A percentile compares a stretch with the other conserved stretches of the same genome.
Conservation (phyloP, 768 basidiomycete species). For the Podaxis mareebaensis region DNA sequence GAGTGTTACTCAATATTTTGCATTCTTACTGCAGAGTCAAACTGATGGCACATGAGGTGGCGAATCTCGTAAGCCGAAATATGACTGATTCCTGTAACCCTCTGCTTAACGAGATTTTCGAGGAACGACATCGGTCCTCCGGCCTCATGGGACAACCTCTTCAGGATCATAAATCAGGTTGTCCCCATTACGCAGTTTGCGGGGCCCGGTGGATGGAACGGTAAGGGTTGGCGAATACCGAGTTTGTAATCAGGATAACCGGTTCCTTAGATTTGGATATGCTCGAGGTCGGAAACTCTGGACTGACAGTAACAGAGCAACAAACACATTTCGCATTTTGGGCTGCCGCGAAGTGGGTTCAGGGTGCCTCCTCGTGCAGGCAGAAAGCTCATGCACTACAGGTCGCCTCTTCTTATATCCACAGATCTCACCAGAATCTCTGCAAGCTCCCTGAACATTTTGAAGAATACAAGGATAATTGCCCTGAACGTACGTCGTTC, state of each 20-base stretch:
- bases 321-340: constrained; percentile 54
- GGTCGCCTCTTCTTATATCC: constrained; percentile 45
- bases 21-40: neutral
- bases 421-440: constrained; percentile 40
- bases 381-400: constrained; percentile 12
- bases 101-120: neutral
- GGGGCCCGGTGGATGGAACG: constrained; percentile 45
- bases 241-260: neutral
- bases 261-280: constrained; percentile 44
- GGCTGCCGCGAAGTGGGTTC: constrained; percentile 47
- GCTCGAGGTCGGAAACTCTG: constrained; percentile 52
- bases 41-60: constrained; percentile 28
- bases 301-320: constrained; percentile 42
- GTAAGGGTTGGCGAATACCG: constrained; percentile 18
- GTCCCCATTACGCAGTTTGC: constrained; percentile 53
- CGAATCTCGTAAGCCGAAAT: constrained; percentile 40
- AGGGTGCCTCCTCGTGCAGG: neutral
- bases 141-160: constrained; percentile 45
- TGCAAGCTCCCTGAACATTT: constrained; percentile 33
- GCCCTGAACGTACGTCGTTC: constrained; percentile 38
- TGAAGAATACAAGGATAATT: constrained; percentile 43
- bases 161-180: constrained; percentile 52
- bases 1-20: constrained; percentile 13
- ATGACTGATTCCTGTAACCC: neutral
- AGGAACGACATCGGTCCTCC: constrained; percentile 52